Evolutionary conservation across 352 stramenopile species (phyloP).

Genomic region (Phytophthora agathidicida): DNA sequence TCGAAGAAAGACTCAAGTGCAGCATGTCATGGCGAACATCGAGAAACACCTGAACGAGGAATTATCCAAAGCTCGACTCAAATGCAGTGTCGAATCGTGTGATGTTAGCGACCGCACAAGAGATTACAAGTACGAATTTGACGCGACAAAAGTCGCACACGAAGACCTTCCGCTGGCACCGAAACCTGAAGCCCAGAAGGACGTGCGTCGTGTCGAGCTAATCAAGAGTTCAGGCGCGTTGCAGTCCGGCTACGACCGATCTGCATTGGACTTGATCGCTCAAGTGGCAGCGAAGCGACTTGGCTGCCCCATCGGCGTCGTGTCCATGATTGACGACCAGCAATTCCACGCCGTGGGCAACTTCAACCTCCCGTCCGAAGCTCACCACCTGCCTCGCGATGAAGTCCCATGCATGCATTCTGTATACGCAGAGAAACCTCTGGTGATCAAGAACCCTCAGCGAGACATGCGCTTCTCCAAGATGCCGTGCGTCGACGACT

Average conservation of each 20-base stretch:
- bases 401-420: slow-evolving; percentile 64
- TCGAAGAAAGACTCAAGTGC: slow-evolving; percentile 23
- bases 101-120: slow-evolving; percentile 40
- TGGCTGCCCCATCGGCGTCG: slow-evolving; percentile 59
- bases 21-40: slow-evolving; percentile 42
- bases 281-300: slow-evolving; percentile 59
- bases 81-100: slow-evolving; percentile 24
- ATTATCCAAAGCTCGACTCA: slow-evolving; percentile 28
- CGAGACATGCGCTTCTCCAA: slow-evolving; percentile 69
- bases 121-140: slow-evolving; percentile 61
- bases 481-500: slow-evolving; percentile 49
- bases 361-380: slow-evolving; percentile 46
- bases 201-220: slow-evolving; percentile 45
- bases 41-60: slow-evolving; percentile 48
- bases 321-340: slow-evolving; percentile 64
- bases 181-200: slow-evolving; percentile 42
- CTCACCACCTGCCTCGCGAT: slow-evolving; percentile 40
- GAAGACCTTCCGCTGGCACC: slow-evolving; percentile 53
- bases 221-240: slow-evolving; percentile 57
- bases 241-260: slow-evolving; percentile 44
- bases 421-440: slow-evolving; percentile 62
- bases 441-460: slow-evolving; percentile 68
- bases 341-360: slow-evolving; percentile 55
- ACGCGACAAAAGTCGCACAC: slow-evolving; percentile 36
- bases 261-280: slow-evolving; percentile 57